Evolutionary conservation across 1,284 basidiomycete genomes (phyloP).

Genomic region (Amylostereum areolatum): DNA sequence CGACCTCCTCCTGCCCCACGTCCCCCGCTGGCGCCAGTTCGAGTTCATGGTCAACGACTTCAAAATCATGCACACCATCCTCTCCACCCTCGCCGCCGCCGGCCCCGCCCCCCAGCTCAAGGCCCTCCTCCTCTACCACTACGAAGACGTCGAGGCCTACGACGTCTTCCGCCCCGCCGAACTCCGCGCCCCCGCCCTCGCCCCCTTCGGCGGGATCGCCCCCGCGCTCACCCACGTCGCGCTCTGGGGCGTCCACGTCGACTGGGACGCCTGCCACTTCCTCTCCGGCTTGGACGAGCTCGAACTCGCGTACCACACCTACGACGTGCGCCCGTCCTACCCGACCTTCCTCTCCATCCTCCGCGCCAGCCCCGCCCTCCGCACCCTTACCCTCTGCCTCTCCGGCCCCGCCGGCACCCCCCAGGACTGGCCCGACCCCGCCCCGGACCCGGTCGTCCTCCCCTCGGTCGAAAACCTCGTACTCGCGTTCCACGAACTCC

Average conservation of each 20-base stretch:
- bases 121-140: conserved; percentile 42
- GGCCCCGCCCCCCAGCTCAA: conserved; percentile 46
- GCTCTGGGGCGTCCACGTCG: conserved; percentile 60
- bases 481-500: conserved; percentile 39
- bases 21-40: conserved; percentile 45
- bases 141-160: conserved; percentile 32
- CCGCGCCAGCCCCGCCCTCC: conserved; percentile 40
- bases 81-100: conserved; percentile 35
- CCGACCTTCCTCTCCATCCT: conserved; percentile 42
- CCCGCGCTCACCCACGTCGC: conserved; percentile 41
- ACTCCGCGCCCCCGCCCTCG: conserved; percentile 26
- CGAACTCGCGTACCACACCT: conserved; percentile 50
- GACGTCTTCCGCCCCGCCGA: conserved; percentile 31
- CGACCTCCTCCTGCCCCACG: conserved; percentile 45
- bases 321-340: conserved; percentile 52
- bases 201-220: conserved; percentile 48
- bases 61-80: conserved; percentile 37
- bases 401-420: conserved; percentile 46
- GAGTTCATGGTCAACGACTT: conserved; percentile 38
- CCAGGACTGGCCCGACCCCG: conserved; percentile 24
- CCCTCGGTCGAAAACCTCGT: conserved; percentile 41
- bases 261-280: conserved; percentile 46
- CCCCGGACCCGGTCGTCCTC: conserved; percentile 30
- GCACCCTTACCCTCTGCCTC: conserved; percentile 37
- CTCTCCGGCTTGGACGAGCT: conserved; percentile 39